Percentiles rank a stretch among this genome's conserved stretches.
phyloP scores from a whole-genome alignment of 495 filamentous ascomycete genomes.

The Penicillium waksmanii region DNA sequence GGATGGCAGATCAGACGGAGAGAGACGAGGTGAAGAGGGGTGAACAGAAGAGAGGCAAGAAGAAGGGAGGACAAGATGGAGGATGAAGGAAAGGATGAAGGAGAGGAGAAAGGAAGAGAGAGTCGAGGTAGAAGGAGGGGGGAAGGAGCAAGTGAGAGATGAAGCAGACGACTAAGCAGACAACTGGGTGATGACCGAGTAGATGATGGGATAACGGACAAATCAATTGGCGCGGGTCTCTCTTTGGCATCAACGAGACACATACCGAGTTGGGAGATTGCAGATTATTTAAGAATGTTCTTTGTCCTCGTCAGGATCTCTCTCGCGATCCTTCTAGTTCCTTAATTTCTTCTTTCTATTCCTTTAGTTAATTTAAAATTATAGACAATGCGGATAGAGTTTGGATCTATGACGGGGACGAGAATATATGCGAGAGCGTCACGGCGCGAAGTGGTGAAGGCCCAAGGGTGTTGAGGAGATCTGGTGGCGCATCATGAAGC shows the following conservation, averaged over 20 bases:
- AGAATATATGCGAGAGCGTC: background rate
- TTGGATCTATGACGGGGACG: background rate
- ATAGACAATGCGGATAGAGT: background rate
- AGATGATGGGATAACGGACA: too few relatives aligned
- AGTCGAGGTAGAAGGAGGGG: too few relatives aligned
- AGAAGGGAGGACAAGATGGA: background rate
- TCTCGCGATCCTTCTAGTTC: background rate
- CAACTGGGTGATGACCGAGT: too few relatives aligned
- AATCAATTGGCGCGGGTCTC: background rate
- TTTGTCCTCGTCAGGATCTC: background rate
- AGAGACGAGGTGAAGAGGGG: background rate
- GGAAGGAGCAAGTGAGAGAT: background rate
- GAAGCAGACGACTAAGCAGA: too few relatives aligned
- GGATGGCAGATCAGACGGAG: background rate
- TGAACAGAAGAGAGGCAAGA: background rate
- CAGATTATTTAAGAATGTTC: background rate
- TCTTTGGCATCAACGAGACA: background rate
- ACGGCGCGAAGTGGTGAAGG: background rate
- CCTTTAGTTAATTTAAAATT: background rate
- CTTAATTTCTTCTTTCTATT: background rate
- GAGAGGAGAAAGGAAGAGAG: too few relatives aligned
- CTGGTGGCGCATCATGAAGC: conserved; percentile 1
- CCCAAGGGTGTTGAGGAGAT: background rate
- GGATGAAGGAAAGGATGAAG: too few relatives aligned
- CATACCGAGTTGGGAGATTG: background rate